Conservation (phyloP, 345 rosid species). For the Firmiana major region DNA sequence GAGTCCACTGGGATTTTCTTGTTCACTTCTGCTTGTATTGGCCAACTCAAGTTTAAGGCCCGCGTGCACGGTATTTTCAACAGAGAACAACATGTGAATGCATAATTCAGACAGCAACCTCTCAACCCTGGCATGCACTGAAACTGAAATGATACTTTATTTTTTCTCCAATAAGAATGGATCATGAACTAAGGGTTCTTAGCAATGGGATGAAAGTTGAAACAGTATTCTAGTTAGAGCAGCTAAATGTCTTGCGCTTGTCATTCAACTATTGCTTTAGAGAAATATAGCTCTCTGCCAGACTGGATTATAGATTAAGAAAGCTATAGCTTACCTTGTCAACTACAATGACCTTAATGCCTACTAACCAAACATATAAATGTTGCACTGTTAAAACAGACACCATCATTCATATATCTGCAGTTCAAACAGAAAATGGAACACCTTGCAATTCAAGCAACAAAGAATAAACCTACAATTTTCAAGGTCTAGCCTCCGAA, state of each 20-base stretch:
- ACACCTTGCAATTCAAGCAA: background rate
- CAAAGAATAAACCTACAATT: background rate
- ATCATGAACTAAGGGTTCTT: background rate
- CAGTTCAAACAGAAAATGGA: background rate
- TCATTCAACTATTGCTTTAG: too few species aligned
- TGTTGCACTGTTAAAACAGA: background rate
- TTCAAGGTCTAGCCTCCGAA: background rate
- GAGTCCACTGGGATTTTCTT: conserved; percentile 21
- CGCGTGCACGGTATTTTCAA: conserved; percentile 10
- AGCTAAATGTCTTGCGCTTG: too few species aligned
- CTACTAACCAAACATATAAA: background rate
- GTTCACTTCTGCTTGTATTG: background rate
- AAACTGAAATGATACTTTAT: background rate
- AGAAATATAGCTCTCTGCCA: background rate
- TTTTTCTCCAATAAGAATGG: background rate
- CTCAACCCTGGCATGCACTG: conserved; percentile 12
- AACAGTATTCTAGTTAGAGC: too few species aligned
- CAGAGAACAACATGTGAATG: conserved; percentile 13
- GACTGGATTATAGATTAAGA: background rate
- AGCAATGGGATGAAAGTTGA: background rate
- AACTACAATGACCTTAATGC: background rate
- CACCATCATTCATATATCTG: background rate
- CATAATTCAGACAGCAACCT: conserved; percentile 15
- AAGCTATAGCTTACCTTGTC: background rate
- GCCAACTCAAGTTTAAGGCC: conserved; percentile 21